These are phyloP conservation scores for Fusarium buharicum DNA, from an alignment of 2,329 filamentous ascomycete species.

Conservation along the genomic window DNA sequence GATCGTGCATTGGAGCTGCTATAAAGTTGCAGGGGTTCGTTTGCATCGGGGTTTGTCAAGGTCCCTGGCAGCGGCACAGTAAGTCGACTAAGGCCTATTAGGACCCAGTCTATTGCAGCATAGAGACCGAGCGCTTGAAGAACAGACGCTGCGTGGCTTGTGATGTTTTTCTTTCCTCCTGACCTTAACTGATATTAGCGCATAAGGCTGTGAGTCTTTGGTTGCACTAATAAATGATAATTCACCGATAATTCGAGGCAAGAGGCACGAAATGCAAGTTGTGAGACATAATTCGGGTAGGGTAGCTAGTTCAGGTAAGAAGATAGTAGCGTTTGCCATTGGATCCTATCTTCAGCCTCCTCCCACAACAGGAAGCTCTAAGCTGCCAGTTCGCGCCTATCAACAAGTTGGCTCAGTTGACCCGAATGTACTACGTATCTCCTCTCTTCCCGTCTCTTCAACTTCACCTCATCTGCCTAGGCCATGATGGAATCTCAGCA, in stretches of 20 bases:
- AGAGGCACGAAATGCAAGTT: constrained; percentile 3
- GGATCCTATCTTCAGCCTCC: constrained; percentile 19
- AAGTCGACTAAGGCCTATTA: constrained; percentile 7
- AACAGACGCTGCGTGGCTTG: constrained; percentile 22
- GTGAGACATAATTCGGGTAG: constrained; percentile 17
- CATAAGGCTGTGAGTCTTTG: background rate
- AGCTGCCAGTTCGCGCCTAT: background rate
- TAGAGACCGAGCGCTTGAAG: constrained; percentile 1
- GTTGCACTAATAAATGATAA: constrained; percentile 17
- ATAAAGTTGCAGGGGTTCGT: constrained; percentile 33
- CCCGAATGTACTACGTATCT: background rate
- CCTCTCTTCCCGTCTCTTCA: background rate
- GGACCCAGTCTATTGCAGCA: background rate
- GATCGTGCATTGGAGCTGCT: constrained; percentile 33
- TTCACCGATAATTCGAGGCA: constrained; percentile 3
- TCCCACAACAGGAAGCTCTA: constrained; percentile 21
- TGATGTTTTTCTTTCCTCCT: constrained; percentile 22
- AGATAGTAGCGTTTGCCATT: constrained; percentile 17
- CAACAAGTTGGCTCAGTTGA: background rate
- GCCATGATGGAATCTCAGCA: constrained; percentile 1
- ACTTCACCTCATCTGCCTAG: background rate
- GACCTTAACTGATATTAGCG: background rate
- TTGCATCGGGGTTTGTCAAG: constrained; percentile 34
- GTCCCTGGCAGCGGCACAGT: constrained; percentile 39
- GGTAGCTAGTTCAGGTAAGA: constrained; percentile 1